phyloP scores from a whole-genome alignment of 805 yeast genomes.

The Zygotorulaspora chibaensis region DNA sequence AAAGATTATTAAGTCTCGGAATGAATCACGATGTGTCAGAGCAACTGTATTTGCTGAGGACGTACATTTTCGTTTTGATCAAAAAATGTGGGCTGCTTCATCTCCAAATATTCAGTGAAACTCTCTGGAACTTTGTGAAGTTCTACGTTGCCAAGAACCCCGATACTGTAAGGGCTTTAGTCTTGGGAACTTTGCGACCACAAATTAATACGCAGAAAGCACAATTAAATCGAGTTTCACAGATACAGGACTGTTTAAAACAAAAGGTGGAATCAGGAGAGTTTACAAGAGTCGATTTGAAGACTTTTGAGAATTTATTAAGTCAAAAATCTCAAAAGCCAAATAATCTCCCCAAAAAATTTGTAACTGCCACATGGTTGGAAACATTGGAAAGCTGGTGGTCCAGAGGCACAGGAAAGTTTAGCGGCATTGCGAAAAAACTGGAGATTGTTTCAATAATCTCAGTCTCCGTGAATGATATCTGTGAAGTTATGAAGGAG shows the following conservation, averaged over 20 bases:
- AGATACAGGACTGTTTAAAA: slow-evolving; percentile 51
- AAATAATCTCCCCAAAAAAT: slow-evolving; percentile 46
- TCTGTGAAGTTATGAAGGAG: slow-evolving; percentile 39
- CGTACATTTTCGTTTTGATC: slow-evolving; percentile 47
- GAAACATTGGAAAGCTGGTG: slow-evolving; percentile 55
- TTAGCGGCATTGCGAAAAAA: slow-evolving; percentile 43
- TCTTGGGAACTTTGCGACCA: slow-evolving; percentile 46
- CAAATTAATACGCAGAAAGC: slow-evolving; percentile 29
- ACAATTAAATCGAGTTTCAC: slow-evolving; percentile 33
- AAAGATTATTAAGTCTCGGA: slow-evolving; percentile 63
- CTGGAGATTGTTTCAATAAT: slow-evolving; percentile 50
- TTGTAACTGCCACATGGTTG: slow-evolving; percentile 55
- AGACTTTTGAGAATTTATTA: slow-evolving; percentile 42
- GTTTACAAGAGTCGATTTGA: slow-evolving; percentile 44
- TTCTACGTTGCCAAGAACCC: slow-evolving; percentile 47
- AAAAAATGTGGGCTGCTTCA: slow-evolving; percentile 51
- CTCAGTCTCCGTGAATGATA: slow-evolving; percentile 42
- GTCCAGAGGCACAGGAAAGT: slow-evolving; percentile 52
- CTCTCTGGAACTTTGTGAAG: slow-evolving; percentile 60
- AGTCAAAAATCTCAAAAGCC: slow-evolving; percentile 24
- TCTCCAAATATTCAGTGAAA: slow-evolving; percentile 53
- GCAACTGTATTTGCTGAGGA: slow-evolving; percentile 47
- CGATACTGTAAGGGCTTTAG: slow-evolving; percentile 44
- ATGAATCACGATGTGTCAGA: slow-evolving; percentile 62
- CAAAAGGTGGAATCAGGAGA: slow-evolving; percentile 44